phyloP scores from a whole-genome alignment of 1,139 yeast species.

The Blastobotrys arbuscula region DNA sequence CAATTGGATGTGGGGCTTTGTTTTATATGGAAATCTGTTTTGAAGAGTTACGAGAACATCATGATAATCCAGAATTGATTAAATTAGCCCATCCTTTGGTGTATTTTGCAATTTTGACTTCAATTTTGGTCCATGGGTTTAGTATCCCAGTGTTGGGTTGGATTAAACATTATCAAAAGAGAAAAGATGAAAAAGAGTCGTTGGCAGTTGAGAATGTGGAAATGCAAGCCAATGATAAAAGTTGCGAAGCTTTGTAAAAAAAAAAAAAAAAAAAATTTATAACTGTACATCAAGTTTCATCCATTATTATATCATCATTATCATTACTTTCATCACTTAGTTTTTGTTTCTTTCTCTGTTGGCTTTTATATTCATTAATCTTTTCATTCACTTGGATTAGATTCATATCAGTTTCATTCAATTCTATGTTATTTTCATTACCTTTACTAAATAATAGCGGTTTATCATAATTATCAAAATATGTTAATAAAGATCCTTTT shows the following conservation, averaged over 20 bases:
- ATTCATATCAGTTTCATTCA: not conserved
- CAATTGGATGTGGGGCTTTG: conserved; percentile 43
- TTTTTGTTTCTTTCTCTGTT: not conserved
- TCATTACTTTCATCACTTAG: too few species aligned
- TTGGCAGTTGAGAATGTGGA: too few species aligned
- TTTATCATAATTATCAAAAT: not conserved
- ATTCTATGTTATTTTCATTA: not conserved
- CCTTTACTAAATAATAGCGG: not conserved
- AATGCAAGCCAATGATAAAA: too few species aligned
- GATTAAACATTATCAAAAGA: not conserved
- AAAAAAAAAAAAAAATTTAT: too few species aligned
- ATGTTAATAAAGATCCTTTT: not conserved
- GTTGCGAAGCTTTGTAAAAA: too few species aligned
- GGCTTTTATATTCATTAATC: too few species aligned
- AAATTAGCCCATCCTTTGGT: conserved; percentile 25
- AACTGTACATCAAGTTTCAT: too few species aligned
- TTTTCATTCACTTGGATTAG: too few species aligned
- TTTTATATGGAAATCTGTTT: conserved; percentile 28
- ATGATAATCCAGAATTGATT: conserved; percentile 17
- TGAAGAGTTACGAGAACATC: conserved; percentile 20
- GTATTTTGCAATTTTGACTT: conserved; percentile 27
- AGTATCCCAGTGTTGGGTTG: conserved; percentile 24
- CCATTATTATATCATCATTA: too few species aligned
- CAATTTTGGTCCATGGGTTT: conserved; percentile 31
- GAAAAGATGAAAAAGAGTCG: not conserved